phyloP scores from a whole-genome alignment of 2,329 filamentous ascomycete genomes.

The Trichoderma brevicompactum region DNA sequence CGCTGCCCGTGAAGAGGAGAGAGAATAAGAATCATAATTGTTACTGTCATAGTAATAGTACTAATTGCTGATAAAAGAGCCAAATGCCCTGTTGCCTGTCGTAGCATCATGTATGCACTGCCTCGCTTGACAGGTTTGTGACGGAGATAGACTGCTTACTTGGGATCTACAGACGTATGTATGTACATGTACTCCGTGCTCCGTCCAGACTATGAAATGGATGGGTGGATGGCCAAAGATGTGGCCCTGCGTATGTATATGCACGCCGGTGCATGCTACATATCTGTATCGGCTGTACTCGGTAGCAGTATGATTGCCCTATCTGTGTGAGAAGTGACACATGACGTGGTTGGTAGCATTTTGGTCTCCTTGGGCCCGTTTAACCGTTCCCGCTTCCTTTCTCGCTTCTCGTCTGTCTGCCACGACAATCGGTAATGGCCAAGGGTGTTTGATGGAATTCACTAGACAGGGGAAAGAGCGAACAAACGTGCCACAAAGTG shows the following conservation, averaged over 20 bases:
- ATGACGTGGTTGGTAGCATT: conserved; percentile 26
- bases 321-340: conserved; percentile 27
- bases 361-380: not conserved
- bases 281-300: conserved; percentile 17
- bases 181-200: not conserved
- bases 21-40: not conserved
- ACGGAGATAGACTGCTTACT: conserved; percentile 22
- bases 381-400: conserved; percentile 2
- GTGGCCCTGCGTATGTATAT: conserved; percentile 13
- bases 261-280: conserved; percentile 17
- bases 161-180: conserved; percentile 18
- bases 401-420: not conserved
- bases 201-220: not conserved
- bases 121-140: conserved; percentile 22
- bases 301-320: conserved; percentile 23
- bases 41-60: not conserved
- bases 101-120: not conserved
- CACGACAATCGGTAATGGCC: not conserved
- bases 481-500: not conserved
- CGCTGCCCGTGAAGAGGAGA: not conserved
- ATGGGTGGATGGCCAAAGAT: conserved; percentile 7
- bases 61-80: too few species aligned
- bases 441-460: not conserved
- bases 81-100: too few species aligned
- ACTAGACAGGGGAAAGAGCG: not conserved